Evolutionary conservation across 2,329 filamentous ascomycete species (phyloP).

Genomic region (Hypomyces perniciosus): DNA sequence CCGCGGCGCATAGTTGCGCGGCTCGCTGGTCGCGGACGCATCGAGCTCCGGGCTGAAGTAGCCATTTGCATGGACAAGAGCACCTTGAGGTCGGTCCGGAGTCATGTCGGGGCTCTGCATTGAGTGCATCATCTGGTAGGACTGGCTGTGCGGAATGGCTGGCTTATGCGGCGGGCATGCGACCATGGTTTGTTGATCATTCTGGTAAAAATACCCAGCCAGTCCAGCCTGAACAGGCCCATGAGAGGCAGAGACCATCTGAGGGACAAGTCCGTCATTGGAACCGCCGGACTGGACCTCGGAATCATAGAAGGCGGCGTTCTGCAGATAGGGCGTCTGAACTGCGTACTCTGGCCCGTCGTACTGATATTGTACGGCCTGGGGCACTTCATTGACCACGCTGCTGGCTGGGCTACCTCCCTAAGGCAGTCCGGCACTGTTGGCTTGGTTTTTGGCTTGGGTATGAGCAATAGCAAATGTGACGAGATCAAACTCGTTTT

Average conservation of each 20-base stretch:
- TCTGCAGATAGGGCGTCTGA: background rate
- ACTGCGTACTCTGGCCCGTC: background rate
- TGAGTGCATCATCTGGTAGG: constrained; percentile 9
- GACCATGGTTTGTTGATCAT: background rate
- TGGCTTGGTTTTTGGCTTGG: constrained; percentile 6
- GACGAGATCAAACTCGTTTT: background rate
- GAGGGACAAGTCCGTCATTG: background rate
- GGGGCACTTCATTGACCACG: background rate
- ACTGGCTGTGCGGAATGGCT: constrained; percentile 15
- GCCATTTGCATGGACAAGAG: background rate
- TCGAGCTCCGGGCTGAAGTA: constrained; percentile 12
- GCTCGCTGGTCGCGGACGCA: constrained; percentile 27
- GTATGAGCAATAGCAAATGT: constrained; percentile 8
- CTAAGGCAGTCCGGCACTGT: constrained; percentile 13
- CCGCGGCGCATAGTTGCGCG: constrained; percentile 36
- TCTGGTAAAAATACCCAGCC: background rate
- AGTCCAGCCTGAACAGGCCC: background rate
- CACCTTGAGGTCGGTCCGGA: background rate
- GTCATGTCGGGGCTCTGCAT: constrained; percentile 1
- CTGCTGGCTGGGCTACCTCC: constrained; percentile 9
- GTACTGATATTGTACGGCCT: background rate
- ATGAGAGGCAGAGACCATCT: background rate
- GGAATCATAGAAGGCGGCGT: background rate
- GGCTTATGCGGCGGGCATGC: background rate
- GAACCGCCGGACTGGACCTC: background rate